Conservation (phyloP, 1,284 basidiomycete species). For the Rhizopogon hawkerae region DNA sequence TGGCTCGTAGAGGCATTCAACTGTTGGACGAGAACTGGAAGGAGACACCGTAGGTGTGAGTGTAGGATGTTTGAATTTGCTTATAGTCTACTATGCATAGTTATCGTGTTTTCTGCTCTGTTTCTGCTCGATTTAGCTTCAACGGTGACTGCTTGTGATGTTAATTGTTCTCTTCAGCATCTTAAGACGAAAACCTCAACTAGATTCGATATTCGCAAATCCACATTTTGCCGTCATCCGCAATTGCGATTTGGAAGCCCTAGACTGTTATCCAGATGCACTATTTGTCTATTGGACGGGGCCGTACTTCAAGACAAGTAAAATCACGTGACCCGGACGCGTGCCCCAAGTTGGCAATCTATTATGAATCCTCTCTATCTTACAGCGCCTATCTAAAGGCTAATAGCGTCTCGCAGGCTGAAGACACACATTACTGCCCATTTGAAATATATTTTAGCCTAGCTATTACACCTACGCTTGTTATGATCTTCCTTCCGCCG, state of each 20-base stretch:
- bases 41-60: slow-evolving; percentile 27
- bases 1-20: slow-evolving; percentile 46
- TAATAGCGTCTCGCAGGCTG: neutral
- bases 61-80: neutral
- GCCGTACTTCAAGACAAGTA: neutral
- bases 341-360: neutral
- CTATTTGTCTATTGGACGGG: neutral
- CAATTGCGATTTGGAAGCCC: too few relatives aligned
- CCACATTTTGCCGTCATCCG: too few relatives aligned
- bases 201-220: too few relatives aligned
- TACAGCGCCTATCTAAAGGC: neutral
- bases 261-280: too few relatives aligned
- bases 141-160: neutral
- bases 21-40: slow-evolving; percentile 65
- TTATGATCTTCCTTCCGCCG: neutral
- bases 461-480: too few relatives aligned
- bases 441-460: neutral
- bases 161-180: too few relatives aligned
- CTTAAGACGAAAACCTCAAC: too few relatives aligned
- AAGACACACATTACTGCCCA: neutral
- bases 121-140: neutral
- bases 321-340: slow-evolving; percentile 4
- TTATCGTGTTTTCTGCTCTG: neutral
- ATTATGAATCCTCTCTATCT: neutral
- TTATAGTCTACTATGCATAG: neutral